Conservation (phyloP, 768 basidiomycete species). For the Podaxis sp. region DNA sequence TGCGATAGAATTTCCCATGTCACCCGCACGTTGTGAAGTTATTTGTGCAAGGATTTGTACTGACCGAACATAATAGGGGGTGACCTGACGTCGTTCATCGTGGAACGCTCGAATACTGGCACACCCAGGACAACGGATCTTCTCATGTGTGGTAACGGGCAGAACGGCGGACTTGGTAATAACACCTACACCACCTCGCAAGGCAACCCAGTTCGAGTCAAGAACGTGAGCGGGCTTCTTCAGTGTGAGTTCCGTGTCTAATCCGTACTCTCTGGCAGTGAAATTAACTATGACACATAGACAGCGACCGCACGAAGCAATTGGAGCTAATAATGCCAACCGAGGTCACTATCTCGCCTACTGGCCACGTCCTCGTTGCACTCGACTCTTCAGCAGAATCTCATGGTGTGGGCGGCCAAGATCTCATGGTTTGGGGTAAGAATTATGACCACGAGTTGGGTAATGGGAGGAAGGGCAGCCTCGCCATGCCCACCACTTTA, state of each 20-base stretch:
- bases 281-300: constrained; percentile 36
- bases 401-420: constrained; percentile 56
- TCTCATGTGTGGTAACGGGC: constrained; percentile 81
- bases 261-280: background rate
- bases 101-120: constrained; percentile 45
- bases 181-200: constrained; percentile 69
- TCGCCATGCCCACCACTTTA: constrained; percentile 53
- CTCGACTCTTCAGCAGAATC: constrained; percentile 59
- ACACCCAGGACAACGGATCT: constrained; percentile 40
- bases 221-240: constrained; percentile 77
- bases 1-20: constrained; percentile 23
- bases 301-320: constrained; percentile 59
- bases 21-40: background rate
- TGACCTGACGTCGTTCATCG: constrained; percentile 75
- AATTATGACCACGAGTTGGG: constrained; percentile 77
- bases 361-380: constrained; percentile 74
- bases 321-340: constrained; percentile 66
- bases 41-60: background rate
- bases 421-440: constrained; percentile 72
- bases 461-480: constrained; percentile 65
- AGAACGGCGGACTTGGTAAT: constrained; percentile 78
- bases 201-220: constrained; percentile 68
- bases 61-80: constrained; percentile 46
- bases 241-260: constrained; percentile 64
- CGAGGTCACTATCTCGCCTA: constrained; percentile 65